Evolutionary conservation across 1,284 basidiomycete genomes (phyloP), one percentile per base, ranked within the genome.

Genomic region (Taiwanofungus camphoratus): DNA sequence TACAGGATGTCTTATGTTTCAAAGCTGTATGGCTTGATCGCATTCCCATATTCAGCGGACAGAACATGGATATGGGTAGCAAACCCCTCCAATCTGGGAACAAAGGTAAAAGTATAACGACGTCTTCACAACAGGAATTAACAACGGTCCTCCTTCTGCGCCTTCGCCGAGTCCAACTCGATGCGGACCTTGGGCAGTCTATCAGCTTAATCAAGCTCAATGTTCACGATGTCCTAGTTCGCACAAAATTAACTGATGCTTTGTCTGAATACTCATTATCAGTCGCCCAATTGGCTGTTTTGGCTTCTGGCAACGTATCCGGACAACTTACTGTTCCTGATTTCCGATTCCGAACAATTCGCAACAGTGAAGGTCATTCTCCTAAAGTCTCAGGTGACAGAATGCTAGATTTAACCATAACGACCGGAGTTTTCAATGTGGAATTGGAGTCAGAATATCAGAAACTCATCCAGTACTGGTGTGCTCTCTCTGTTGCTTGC

Each of bases 21-120:
- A 91, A 92, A 60, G 89, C 89, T 1, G 87, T 92, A 15, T 93
- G 89, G 88, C 61, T 93, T 34, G 90, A 92, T 56, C 79, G 81
- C 31, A 89, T 92, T 29, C 87, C 88, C 0, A 63, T 87, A 3
- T 74, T 87, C 53, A 75, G 74, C 45, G 69, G 65, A n/a, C 70
- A 73, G 38, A 46, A 50, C 36, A 51, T 57, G 33, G 45, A 50
- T n/a, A 52, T 63, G 11, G 44, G 56, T 26, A 56, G 55, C 48
- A 39, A 41, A 30, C 23, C 42, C 27, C 6, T 46, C 40, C 22
- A 36, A 48, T 13, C 42, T 47, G 9, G 41, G 45, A 4, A 34
- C 44, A 39, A 29, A 26, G 31, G 41, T 15, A 7, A 49, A 9
- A 23, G 47, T 18, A 44, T 32, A 19, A 34, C 56, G 8, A 22